These are phyloP conservation scores for Tinospora cordifolia DNA, from an alignment of 164 flowering plant species.

Conservation along the genomic window DNA sequence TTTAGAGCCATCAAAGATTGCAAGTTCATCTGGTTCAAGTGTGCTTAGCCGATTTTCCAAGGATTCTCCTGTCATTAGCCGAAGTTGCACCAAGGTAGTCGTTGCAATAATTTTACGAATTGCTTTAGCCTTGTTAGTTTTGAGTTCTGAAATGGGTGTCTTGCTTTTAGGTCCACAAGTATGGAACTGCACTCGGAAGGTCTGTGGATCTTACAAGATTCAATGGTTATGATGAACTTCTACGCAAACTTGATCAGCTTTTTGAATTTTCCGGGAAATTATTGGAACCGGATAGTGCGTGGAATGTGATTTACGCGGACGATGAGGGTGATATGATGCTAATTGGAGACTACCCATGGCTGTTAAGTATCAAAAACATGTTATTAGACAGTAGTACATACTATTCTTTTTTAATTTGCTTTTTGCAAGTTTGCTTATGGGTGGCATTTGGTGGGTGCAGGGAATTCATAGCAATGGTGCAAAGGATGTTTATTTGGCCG, in stretches of 20 bases:
- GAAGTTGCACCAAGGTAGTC: conserved; percentile 42
- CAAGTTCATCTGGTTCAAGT: conserved; percentile 10
- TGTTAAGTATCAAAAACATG: conserved; percentile 27
- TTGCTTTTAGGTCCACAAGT: conserved; percentile 36
- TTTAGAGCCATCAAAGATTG: conserved; percentile 23
- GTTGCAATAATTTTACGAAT: neutral
- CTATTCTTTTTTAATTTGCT: neutral
- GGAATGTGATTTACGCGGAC: conserved; percentile 42
- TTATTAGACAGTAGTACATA: neutral
- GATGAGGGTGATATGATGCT: conserved; percentile 42
- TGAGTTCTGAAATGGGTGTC: neutral
- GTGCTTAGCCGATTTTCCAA: conserved; percentile 18
- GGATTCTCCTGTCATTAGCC: conserved; percentile 10
- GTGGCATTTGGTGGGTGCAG: conserved; percentile 19
- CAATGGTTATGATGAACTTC: conserved; percentile 41
- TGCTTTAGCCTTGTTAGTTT: neutral
- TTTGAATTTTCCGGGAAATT: conserved; percentile 43
- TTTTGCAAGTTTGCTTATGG: neutral
- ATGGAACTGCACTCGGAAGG: conserved; percentile 44
- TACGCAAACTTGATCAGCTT: conserved; percentile 41
- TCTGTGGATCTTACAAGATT: conserved; percentile 42
- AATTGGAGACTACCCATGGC: conserved; percentile 52
- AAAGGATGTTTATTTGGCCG: conserved; percentile 33
- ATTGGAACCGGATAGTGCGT: conserved; percentile 34
- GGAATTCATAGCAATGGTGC: conserved; percentile 32